Base-by-base conservation (phyloP, 2,329 filamentous ascomycete genomes). In the Botrytis tulipae region DNA sequence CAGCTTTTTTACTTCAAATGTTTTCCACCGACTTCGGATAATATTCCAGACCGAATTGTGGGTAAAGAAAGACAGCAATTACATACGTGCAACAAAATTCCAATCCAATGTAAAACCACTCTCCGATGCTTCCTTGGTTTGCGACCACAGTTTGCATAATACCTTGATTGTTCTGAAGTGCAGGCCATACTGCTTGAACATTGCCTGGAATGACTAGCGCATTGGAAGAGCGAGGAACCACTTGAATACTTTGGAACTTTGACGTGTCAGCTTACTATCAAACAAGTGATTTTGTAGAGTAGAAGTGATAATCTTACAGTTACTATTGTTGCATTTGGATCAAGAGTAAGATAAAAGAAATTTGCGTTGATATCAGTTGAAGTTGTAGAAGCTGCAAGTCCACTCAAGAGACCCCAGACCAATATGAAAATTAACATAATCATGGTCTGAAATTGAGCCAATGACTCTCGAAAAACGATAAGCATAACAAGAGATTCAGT, bases 1-100 rank as follows among this genome's bases (percentile, higher is more conserved):
- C 22, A 69, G 66, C 48, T 25, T 25, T 3, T 10, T 16, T 6
- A 5, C 48, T 68, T 68, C 14, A 1, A 42, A 22, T 14, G 12
- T 42, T 29, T 40, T 32, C 12, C 14, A 29, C 6, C 25, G 18
- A 14, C 1, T 6, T 68, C 35, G 2, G 16, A 29, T 48, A 16
- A 42, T 29, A 3, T 1, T 12, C 3, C 2, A 32, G 10, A 14
- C 7, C 12, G 32, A 65, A 42, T 54, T 48, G 1, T 37, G 42
- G 6, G 32, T n/a, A 51, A 1, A 63, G 3, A 63, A 42, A 25
- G 14, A 5, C 18, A 29, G 1, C n/a, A 25, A 42, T 32, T 16
- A 71, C 69, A 57, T 68, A 68, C 66, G 25, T 42, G 35, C 66
- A 68, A 51, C 66, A 68, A 51, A 63, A 71, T 32, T 63, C 59